Evolutionary conservation across 2,329 filamentous ascomycete genomes (phyloP), one percentile per base, ranked within the genome.

Genomic region (Fusarium illudens): DNA sequence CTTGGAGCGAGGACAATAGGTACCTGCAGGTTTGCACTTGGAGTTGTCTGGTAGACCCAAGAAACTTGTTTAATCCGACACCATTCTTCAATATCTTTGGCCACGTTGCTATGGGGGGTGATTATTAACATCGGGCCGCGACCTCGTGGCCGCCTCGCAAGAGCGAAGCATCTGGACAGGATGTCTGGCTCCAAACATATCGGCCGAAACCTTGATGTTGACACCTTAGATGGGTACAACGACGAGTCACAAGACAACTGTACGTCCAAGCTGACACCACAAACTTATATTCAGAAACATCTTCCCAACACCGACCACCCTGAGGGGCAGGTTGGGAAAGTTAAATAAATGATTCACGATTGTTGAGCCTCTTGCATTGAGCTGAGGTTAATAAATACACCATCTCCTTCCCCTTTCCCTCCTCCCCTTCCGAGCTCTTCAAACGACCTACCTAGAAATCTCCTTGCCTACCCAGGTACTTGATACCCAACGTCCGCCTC

Each of bases 41-140:
- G 42, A 53, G 55, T 65, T 67, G 51, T 67, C 59, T 58, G 48
- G 57, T 64, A 70, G 59, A 70, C 49, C n/a, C 13, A 49, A 58
- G 53, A 48, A 49, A 42, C 36, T 53, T 49, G 42, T 54, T 58
- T 34, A 55, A 50, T 68, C 61, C 61, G 63, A 53, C 27, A 58
- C n/a, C 20, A 27, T 46, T 25, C 27, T 49, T 49, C n/a, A 50
- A 36, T 30, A 9, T 13, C 19, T 39, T 13, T 20, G 19, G 15
- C 22, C 22, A 46, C 39, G 22, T 46, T 46, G 12, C 30, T 32
- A 27, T 46, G 7, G 3, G 2, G 11, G 15, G 22, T 46, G 39
- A 44, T 27, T 25, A n/a, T 44, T 44, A 15, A 25, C 25, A 44
- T 44, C 22, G 39, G 39, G 39, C 39, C 39, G 39, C 6, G 39